These are phyloP conservation scores for Leccinum longicurvipes DNA, from an alignment of 768 basidiomycete genomes.

Conservation along the genomic window DNA sequence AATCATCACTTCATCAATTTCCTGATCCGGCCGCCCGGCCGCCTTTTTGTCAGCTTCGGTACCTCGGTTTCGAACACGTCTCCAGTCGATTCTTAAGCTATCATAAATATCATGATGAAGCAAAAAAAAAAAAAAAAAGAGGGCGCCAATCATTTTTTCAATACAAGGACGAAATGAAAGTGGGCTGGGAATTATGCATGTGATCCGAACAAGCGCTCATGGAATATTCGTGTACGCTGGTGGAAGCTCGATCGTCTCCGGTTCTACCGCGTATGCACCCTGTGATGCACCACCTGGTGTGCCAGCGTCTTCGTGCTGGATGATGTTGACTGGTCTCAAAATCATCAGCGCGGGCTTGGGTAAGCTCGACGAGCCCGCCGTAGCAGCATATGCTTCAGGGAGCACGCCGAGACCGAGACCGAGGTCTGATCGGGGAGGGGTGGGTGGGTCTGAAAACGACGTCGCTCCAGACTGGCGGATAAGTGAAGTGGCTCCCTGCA, in stretches of 20 bases:
- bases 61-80: constrained; percentile 43
- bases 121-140: no score
- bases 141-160: no score
- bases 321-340: neutral
- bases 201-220: no score
- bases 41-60: constrained; percentile 18
- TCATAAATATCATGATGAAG: no score
- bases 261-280: neutral
- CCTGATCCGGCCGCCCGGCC: no score
- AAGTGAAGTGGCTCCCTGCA: neutral
- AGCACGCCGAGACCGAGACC: no score
- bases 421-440: neutral
- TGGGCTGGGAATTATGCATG: no score
- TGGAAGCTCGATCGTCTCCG: neutral
- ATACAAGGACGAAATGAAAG: neutral
- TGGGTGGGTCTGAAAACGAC: neutral
- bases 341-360: neutral
- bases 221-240: neutral
- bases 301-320: neutral
- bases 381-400: neutral
- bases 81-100: constrained; percentile 49
- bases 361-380: neutral
- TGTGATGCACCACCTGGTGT: neutral
- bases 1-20: no score
- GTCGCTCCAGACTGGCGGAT: neutral